A percentile compares a stretch with the other conserved stretches of the same genome.
Conservation (phyloP, 179 eudicot species). For the Heliamphora pulchella region DNA sequence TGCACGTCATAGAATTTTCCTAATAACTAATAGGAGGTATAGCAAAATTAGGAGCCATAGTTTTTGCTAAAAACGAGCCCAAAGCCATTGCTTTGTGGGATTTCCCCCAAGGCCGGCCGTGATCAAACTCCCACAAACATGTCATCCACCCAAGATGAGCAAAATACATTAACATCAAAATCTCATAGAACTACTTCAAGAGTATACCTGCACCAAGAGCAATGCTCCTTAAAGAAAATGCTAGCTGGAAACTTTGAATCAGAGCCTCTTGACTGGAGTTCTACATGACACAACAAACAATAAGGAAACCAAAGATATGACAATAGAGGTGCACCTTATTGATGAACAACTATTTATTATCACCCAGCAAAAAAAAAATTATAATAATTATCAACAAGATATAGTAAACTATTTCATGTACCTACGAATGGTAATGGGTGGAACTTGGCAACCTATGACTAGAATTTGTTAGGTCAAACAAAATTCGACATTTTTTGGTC, state of each 20-base stretch:
- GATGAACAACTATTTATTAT: background rate
- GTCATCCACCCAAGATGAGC: background rate
- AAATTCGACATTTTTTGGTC: background rate
- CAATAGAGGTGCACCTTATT: background rate
- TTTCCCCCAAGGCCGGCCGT: too few relatives aligned
- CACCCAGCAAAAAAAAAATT: too few relatives aligned
- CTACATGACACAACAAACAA: constrained; percentile 30
- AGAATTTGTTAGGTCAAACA: background rate
- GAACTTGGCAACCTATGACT: constrained; percentile 7
- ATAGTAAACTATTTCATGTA: background rate
- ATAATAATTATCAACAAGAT: too few relatives aligned
- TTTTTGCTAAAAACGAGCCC: too few relatives aligned
- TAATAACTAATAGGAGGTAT: too few relatives aligned
- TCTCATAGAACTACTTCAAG: background rate
- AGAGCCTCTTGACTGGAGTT: constrained; percentile 70
- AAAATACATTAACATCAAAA: background rate
- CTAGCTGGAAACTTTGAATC: constrained; percentile 85
- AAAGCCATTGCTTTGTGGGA: too few relatives aligned
- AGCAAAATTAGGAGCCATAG: too few relatives aligned
- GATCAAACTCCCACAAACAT: background rate
- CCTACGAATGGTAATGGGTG: background rate
- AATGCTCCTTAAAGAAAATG: constrained; percentile 75
- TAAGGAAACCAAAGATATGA: background rate
- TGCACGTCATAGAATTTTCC: too few relatives aligned
- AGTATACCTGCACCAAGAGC: constrained; percentile 49